Conservation (phyloP, 805 yeast genomes). For the Saccharomycopsis vini region DNA sequence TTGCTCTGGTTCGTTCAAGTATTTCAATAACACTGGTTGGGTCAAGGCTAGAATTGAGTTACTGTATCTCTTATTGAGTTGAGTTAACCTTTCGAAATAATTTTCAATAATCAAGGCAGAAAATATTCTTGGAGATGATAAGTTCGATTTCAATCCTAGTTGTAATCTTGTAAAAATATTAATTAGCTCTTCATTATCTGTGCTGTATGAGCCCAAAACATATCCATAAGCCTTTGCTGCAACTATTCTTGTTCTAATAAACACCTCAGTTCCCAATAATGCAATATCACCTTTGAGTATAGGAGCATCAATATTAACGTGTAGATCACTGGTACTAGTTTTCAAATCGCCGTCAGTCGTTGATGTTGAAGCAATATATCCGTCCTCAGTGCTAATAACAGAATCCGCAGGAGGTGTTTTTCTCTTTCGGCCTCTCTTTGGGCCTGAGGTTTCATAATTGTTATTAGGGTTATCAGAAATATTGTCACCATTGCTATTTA, state of each 20-base stretch:
- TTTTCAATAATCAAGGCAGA: constrained; percentile 65
- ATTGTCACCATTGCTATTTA: constrained; percentile 21
- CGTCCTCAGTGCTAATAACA: not conserved
- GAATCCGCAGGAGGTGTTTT: constrained; percentile 27
- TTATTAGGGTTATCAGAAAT: constrained; percentile 4
- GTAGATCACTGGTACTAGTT: constrained; percentile 49
- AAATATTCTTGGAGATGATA: constrained; percentile 74
- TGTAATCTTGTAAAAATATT: constrained; percentile 24
- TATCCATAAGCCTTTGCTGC: constrained; percentile 73
- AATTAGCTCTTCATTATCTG: constrained; percentile 31
- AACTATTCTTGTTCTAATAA: constrained; percentile 65
- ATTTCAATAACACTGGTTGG: constrained; percentile 12
- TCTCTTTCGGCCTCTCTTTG: constrained; percentile 40
- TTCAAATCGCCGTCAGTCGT: constrained; percentile 23
- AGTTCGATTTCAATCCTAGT: constrained; percentile 45
- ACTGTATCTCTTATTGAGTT: constrained; percentile 4
- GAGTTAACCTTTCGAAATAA: constrained; percentile 35
- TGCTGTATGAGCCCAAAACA: constrained; percentile 41
- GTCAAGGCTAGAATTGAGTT: not conserved
- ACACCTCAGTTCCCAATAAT: constrained; percentile 65
- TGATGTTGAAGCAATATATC: not conserved
- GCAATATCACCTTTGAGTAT: constrained; percentile 86
- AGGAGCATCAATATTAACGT: constrained; percentile 87
- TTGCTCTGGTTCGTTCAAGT: constrained; percentile 33
- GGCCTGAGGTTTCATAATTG: not conserved